A percentile compares a stretch with the other conserved stretches of the same genome.
phyloP scores from a whole-genome alignment of 495 filamentous ascomycete genomes.

The Choiromyces venosus region DNA sequence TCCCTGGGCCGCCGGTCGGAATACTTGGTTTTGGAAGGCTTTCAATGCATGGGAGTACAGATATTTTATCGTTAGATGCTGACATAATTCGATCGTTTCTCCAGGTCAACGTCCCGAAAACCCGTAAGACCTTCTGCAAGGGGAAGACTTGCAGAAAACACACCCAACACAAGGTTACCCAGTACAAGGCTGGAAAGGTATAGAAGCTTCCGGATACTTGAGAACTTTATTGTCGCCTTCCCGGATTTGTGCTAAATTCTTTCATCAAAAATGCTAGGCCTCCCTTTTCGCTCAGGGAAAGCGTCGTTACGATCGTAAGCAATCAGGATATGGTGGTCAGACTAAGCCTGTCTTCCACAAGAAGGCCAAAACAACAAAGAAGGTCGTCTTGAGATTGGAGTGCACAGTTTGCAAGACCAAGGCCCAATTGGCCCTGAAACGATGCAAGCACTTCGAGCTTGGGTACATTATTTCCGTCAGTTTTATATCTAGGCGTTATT shows the following conservation, averaged over 20 bases:
- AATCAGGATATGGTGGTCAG: slow-evolving; percentile 99
- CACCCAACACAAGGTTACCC: slow-evolving; percentile 88
- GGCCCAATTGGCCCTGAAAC: slow-evolving; percentile 95
- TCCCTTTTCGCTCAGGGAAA: slow-evolving; percentile 97
- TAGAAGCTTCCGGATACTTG: slow-evolving; percentile 19
- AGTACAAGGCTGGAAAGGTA: slow-evolving; percentile 95
- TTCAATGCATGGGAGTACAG: neutral
- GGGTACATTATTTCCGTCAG: slow-evolving; percentile 61
- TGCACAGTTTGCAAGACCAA: slow-evolving; percentile 96
- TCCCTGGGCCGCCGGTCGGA: neutral
- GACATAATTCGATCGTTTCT: slow-evolving; percentile 12
- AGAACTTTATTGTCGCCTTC: neutral
- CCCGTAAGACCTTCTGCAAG: slow-evolving; percentile 91
- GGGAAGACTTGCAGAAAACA: slow-evolving; percentile 91
- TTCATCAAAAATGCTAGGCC: slow-evolving; percentile 52
- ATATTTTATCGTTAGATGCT: neutral
- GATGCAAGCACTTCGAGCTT: slow-evolving; percentile 99
- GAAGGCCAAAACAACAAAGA: slow-evolving; percentile 99
- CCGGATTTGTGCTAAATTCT: neutral
- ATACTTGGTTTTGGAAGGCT: neutral
- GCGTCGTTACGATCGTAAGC: slow-evolving; percentile 99
- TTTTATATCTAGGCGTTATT: neutral
- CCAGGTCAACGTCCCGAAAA: slow-evolving; percentile 86
- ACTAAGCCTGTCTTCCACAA: slow-evolving; percentile 99
- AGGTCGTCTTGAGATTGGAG: slow-evolving; percentile 96